phyloP scores from a whole-genome alignment of 768 basidiomycete genomes.

The Phylloporus arenicola region DNA sequence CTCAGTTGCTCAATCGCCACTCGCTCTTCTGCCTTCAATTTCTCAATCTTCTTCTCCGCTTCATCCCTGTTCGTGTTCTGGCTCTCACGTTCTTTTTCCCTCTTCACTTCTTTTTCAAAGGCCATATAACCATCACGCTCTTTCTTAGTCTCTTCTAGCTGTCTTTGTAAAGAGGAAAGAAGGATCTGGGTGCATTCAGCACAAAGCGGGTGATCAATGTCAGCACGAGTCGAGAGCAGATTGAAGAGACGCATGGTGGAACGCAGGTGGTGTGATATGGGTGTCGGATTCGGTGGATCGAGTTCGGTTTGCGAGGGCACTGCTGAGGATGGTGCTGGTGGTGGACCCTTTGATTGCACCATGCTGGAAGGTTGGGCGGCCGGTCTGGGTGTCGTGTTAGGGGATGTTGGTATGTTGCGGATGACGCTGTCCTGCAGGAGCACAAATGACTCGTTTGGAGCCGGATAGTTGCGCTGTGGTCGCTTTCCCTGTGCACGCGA shows the following conservation, averaged over 20 bases:
- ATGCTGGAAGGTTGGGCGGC: constrained; percentile 33
- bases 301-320: constrained; percentile 39
- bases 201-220: constrained; percentile 91
- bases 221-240: constrained; percentile 67
- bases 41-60: constrained; percentile 67
- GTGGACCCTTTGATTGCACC: constrained; percentile 20
- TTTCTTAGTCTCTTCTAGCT: constrained; percentile 85
- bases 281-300: constrained; percentile 59
- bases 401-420: constrained; percentile 57
- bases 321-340: constrained; percentile 22
- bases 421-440: constrained; percentile 82
- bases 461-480: constrained; percentile 44
- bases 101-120: constrained; percentile 83
- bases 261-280: constrained; percentile 72
- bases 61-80: constrained; percentile 58
- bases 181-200: constrained; percentile 88
- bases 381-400: constrained; percentile 42
- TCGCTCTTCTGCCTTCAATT: constrained; percentile 62
- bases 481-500: constrained; percentile 58
- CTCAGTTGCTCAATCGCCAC: constrained; percentile 70
- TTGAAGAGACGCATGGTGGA: constrained; percentile 73
- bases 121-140: constrained; percentile 92
- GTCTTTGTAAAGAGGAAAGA: constrained; percentile 65
- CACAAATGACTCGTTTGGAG: constrained; percentile 87
- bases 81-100: constrained; percentile 69